Evolutionary conservation across 2,329 filamentous ascomycete species (phyloP).

Genomic region (Diplodia seriata): DNA sequence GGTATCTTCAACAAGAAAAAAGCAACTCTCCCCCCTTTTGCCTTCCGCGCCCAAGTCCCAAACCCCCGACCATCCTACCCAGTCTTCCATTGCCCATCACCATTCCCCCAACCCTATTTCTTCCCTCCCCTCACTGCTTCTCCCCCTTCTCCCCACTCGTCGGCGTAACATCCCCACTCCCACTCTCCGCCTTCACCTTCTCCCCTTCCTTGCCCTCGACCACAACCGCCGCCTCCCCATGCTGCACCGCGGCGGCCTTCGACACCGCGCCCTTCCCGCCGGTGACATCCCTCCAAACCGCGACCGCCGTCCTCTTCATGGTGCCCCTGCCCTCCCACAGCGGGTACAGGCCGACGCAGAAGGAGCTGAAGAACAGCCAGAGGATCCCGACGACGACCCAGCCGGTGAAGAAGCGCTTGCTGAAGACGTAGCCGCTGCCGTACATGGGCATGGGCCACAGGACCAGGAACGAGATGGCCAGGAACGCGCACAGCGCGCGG

Average conservation of each 20-base stretch:
- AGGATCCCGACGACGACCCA: conserved; percentile 73
- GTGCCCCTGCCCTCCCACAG: conserved; percentile 78
- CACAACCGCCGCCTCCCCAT: conserved; percentile 5
- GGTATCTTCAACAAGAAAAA: background rate
- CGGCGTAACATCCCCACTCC: conserved; percentile 19
- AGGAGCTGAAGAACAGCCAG: conserved; percentile 77
- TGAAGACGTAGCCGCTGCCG: conserved; percentile 80
- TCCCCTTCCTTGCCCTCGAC: background rate
- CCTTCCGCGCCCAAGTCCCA: too few relatives aligned
- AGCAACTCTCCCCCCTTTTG: background rate
- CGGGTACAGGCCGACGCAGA: conserved; percentile 81
- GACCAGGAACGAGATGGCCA: conserved; percentile 75
- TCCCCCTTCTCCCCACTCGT: conserved; percentile 18
- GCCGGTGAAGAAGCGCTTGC: conserved; percentile 80
- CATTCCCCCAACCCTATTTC: background rate
- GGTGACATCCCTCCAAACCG: conserved; percentile 66
- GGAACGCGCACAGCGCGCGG: conserved; percentile 63
- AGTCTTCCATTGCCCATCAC: too few relatives aligned
- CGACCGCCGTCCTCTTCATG: conserved; percentile 65
- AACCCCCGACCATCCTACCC: background rate
- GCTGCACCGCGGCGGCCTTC: background rate
- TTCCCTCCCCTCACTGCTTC: background rate
- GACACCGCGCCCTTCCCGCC: background rate
- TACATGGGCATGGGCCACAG: conserved; percentile 96
- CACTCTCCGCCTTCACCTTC: background rate